Evolutionary conservation across 352 stramenopile species (phyloP).

Genomic region (Pythium utonaiense): DNA sequence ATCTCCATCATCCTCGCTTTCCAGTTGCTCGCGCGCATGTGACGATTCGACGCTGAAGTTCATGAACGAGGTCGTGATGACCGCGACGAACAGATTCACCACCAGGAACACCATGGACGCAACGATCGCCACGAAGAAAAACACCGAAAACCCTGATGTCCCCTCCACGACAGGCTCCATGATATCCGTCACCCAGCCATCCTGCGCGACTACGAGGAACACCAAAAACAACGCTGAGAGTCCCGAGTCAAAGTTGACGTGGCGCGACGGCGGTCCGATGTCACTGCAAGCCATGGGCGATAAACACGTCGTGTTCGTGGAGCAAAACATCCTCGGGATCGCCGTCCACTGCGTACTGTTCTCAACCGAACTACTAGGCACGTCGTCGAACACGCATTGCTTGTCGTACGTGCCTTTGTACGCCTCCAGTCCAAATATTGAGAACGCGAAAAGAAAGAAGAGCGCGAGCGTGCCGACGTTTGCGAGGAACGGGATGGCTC

Average conservation of each 20-base stretch:
- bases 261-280: conserved; percentile 33
- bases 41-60: conserved; percentile 56
- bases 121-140: conserved; percentile 75
- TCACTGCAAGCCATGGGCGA: conserved; percentile 23
- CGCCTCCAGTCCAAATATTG: conserved; percentile 71
- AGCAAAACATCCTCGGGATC: conserved; percentile 53
- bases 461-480: conserved; percentile 70
- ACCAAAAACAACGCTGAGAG: conserved; percentile 72
- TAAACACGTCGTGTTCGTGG: conserved; percentile 35
- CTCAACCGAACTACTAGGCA: background rate
- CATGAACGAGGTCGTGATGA: conserved; percentile 85
- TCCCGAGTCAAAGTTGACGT: conserved; percentile 72
- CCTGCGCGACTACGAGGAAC: conserved; percentile 74
- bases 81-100: conserved; percentile 78
- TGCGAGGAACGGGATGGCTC: conserved; percentile 67
- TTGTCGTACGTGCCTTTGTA: conserved; percentile 49
- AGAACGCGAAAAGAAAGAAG: conserved; percentile 76
- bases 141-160: conserved; percentile 45
- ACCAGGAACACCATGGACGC: conserved; percentile 78
- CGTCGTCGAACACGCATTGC: conserved; percentile 33
- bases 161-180: conserved; percentile 73
- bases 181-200: conserved; percentile 75
- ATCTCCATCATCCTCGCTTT: conserved; percentile 25
- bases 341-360: conserved; percentile 24
- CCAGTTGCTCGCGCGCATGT: background rate